These are phyloP conservation scores for Plectranthus barbatus DNA, from an alignment of 257 asterid species.

Conservation along the genomic window DNA sequence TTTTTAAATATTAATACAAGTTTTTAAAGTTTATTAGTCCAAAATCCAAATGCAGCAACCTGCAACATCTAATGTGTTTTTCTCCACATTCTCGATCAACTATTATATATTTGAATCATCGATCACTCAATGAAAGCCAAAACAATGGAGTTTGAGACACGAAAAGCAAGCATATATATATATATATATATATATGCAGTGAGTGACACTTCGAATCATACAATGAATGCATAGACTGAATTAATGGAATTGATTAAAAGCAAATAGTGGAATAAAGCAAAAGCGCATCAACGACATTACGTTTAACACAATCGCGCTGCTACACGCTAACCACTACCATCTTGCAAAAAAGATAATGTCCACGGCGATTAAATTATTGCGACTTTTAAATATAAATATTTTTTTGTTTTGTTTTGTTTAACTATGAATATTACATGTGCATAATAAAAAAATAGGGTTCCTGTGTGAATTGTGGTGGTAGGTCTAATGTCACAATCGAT, in stretches of 20 bases:
- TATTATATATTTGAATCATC: no score
- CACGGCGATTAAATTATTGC: background rate
- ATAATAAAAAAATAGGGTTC: background rate
- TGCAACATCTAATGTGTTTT: background rate
- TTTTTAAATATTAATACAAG: background rate
- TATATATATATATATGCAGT: no score
- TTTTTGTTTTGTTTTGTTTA: no score
- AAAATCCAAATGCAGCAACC: background rate
- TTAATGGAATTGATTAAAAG: background rate
- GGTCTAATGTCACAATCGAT: constrained; percentile 7
- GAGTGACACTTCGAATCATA: background rate
- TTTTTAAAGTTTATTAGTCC: background rate
- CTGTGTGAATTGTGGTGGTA: background rate
- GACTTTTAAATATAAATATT: background rate
- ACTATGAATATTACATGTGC: background rate
- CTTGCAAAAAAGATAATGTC: background rate
- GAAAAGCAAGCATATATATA: constrained; percentile 8
- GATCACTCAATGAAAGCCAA: background rate
- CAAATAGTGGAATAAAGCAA: background rate
- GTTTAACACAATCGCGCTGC: background rate
- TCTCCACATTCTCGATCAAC: background rate
- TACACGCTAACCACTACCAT: background rate
- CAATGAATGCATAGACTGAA: no score
- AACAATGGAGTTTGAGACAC: background rate
- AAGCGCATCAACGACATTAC: constrained; percentile 2